Conservation (phyloP, 805 yeast genomes). For the Nakazawaea holstii region DNA sequence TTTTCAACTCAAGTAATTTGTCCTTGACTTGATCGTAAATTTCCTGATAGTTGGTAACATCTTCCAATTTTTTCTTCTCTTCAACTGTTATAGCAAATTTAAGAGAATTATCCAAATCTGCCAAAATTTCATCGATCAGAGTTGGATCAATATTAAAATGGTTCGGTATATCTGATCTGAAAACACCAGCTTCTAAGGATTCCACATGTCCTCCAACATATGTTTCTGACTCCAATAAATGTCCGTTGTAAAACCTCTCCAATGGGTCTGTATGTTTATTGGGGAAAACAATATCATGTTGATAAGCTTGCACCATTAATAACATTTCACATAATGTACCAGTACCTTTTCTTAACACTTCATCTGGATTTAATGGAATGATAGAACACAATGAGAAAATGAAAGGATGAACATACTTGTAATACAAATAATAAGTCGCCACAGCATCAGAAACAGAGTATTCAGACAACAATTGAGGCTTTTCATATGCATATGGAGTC, state of each 20-base stretch:
- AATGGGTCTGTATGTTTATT: conserved; percentile 91
- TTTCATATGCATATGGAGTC: conserved; percentile 96
- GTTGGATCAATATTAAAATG: conserved; percentile 76
- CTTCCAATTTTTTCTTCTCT: conserved; percentile 63
- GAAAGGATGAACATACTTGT: conserved; percentile 96
- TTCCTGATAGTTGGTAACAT: conserved; percentile 77
- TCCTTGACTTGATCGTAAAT: conserved; percentile 53
- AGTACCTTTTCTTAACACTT: conserved; percentile 92
- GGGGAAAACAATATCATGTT: conserved; percentile 72
- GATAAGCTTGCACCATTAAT: conserved; percentile 92
- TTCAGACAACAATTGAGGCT: conserved; percentile 89
- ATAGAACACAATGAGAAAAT: conserved; percentile 93
- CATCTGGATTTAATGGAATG: conserved; percentile 95
- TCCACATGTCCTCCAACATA: conserved; percentile 99
- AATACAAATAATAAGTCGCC: conserved; percentile 92
- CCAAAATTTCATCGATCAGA: conserved; percentile 74
- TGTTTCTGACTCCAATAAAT: conserved; percentile 88
- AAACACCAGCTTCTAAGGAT: conserved; percentile 96
- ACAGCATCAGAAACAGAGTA: conserved; percentile 99
- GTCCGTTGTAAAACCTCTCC: conserved; percentile 95
- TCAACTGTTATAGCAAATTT: conserved; percentile 83
- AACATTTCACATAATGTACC: conserved; percentile 99
- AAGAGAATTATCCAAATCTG: conserved; percentile 69
- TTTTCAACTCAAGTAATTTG: conserved; percentile 52
- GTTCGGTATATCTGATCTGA: conserved; percentile 77